Evolutionary conservation across 164 flowering plant species (phyloP).

Genomic region (Houttuynia cordata): DNA sequence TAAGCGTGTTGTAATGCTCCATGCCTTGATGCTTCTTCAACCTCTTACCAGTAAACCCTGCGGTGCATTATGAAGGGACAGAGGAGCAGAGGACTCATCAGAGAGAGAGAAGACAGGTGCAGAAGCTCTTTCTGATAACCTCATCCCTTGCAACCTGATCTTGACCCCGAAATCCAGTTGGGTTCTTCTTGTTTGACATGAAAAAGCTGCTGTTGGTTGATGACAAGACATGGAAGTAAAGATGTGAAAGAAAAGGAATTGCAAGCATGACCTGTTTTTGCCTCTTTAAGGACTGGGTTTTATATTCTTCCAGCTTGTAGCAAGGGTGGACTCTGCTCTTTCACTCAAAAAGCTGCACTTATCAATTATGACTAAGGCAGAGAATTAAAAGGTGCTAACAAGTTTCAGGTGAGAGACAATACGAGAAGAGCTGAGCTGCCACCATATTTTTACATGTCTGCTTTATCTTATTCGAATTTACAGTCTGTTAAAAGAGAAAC

Average conservation of each 20-base stretch:
- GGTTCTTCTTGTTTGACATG: constrained; percentile 18
- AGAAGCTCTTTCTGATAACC: constrained; percentile 15
- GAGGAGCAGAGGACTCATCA: constrained; percentile 12
- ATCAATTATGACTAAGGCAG: constrained; percentile 19
- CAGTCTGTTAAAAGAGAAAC: background rate
- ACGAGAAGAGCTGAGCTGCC: background rate
- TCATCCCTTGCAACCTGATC: constrained; percentile 17
- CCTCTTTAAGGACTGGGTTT: constrained; percentile 20
- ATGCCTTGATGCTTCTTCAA: background rate
- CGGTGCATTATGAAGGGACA: constrained; percentile 15
- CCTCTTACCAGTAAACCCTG: background rate
- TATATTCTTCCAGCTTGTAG: constrained; percentile 14
- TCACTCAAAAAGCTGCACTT: constrained; percentile 19
- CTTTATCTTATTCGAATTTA: constrained; percentile 11
- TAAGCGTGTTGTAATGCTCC: no score
- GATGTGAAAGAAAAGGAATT: constrained; percentile 11
- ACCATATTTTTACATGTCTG: background rate
- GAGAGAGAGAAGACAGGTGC: constrained; percentile 6
- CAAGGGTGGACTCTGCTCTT: constrained; percentile 17
- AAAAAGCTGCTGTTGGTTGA: constrained; percentile 23
- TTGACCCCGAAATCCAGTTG: constrained; percentile 25
- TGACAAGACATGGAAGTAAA: constrained; percentile 24
- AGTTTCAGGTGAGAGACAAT: constrained; percentile 20
- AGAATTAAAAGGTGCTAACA: constrained; percentile 16
- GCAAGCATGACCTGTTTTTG: constrained; percentile 1